Percentiles rank a stretch among this genome's conserved stretches.
Evolutionary conservation across 2,329 filamentous ascomycete genomes (phyloP).

Genomic region (Exophiala sideris): DNA sequence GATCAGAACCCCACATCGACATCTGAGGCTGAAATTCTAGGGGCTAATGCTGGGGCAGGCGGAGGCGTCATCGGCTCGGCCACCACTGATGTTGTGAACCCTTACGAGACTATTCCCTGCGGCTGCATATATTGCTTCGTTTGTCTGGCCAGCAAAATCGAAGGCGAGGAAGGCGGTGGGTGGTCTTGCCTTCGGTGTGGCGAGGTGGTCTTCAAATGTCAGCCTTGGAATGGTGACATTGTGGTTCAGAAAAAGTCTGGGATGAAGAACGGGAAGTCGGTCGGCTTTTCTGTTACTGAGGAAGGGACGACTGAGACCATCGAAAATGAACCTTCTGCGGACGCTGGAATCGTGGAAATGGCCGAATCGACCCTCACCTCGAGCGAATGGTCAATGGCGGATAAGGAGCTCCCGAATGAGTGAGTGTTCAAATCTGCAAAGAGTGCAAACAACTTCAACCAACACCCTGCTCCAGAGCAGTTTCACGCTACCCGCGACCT

Average conservation of each 20-base stretch:
- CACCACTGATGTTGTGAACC: slow-evolving; percentile 91
- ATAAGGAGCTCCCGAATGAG: slow-evolving; percentile 5
- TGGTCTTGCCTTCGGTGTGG: slow-evolving; percentile 91
- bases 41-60: slow-evolving; percentile 64
- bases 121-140: slow-evolving; percentile 95
- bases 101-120: slow-evolving; percentile 86
- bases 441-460: not conserved
- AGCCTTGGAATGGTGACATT: slow-evolving; percentile 88
- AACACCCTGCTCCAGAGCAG: not conserved
- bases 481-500: not conserved
- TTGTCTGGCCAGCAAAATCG: slow-evolving; percentile 83
- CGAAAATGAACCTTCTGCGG: slow-evolving; percentile 1
- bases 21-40: slow-evolving; percentile 72
- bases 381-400: slow-evolving; percentile 22
- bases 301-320: slow-evolving; percentile 3
- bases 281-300: slow-evolving; percentile 51
- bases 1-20: slow-evolving; percentile 75
- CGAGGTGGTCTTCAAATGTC: slow-evolving; percentile 76
- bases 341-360: not conserved
- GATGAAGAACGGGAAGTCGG: slow-evolving; percentile 42
- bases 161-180: slow-evolving; percentile 89
- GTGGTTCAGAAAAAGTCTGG: slow-evolving; percentile 45
- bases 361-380: slow-evolving; percentile 12
- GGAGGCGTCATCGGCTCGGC: slow-evolving; percentile 82
- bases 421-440: not conserved